phyloP scores from a whole-genome alignment of 2,329 filamentous ascomycete species.

The Talaromyces sp. region DNA sequence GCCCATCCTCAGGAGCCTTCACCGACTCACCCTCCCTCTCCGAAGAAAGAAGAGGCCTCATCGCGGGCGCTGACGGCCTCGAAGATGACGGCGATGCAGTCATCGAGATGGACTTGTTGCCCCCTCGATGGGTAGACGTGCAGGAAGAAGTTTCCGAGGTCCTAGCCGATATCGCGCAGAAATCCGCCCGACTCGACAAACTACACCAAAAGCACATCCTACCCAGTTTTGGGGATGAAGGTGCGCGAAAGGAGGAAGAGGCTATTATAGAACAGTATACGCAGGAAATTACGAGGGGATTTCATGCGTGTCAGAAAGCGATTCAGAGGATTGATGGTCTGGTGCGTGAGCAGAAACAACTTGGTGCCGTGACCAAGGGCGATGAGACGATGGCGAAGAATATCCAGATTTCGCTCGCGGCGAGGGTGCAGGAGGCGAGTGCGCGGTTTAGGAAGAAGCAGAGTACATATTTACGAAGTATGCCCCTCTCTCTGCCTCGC shows the following conservation, averaged over 20 bases:
- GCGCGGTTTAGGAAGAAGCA: slow-evolving; percentile 95
- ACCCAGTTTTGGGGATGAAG: slow-evolving; percentile 94
- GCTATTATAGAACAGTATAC: slow-evolving; percentile 85
- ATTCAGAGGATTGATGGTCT: slow-evolving; percentile 86
- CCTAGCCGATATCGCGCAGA: slow-evolving; percentile 73
- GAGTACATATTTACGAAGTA: slow-evolving; percentile 92
- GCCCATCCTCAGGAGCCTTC: slow-evolving; percentile 56
- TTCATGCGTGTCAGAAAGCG: slow-evolving; percentile 83
- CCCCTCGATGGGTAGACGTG: slow-evolving; percentile 91
- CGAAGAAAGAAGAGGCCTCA: slow-evolving; percentile 75
- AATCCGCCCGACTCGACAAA: slow-evolving; percentile 81
- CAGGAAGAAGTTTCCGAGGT: slow-evolving; percentile 89
- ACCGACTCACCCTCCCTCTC: slow-evolving; percentile 58
- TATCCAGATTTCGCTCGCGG: slow-evolving; percentile 85
- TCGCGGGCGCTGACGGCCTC: slow-evolving; percentile 67
- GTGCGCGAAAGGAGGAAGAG: slow-evolving; percentile 82
- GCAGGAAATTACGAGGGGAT: slow-evolving; percentile 81
- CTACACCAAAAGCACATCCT: slow-evolving; percentile 96
- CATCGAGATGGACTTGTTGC: slow-evolving; percentile 96
- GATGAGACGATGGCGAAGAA: slow-evolving; percentile 97
- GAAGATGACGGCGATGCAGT: slow-evolving; percentile 84
- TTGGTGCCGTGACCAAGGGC: slow-evolving; percentile 67
- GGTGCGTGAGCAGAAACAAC: slow-evolving; percentile 73
- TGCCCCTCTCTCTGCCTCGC: slow-evolving; percentile 20
- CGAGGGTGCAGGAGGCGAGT: slow-evolving; percentile 86